These are phyloP conservation scores for Scheffersomyces ergatensis DNA, from an alignment of 805 yeast species.

Conservation along the genomic window DNA sequence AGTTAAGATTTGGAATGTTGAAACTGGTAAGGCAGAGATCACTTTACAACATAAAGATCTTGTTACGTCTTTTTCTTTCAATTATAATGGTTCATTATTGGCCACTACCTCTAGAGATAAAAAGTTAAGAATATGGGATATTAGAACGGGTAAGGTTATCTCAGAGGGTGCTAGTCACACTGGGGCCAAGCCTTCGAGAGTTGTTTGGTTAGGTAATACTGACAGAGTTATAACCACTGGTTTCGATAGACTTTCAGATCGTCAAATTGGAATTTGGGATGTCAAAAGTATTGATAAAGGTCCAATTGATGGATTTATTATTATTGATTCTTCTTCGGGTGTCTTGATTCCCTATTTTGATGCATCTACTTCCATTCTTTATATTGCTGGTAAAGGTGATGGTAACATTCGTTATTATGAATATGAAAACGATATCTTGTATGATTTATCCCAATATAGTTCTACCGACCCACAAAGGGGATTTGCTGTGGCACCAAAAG, in stretches of 20 bases:
- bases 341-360: conserved; percentile 90
- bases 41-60: conserved; percentile 85
- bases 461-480: conserved; percentile 96
- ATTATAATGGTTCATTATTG: conserved; percentile 80
- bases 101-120: conserved; percentile 93
- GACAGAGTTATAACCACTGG: conserved; percentile 92
- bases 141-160: conserved; percentile 67
- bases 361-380: conserved; percentile 72
- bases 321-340: conserved; percentile 89
- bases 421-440: conserved; percentile 78
- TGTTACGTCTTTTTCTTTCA: conserved; percentile 91
- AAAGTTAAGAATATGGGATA: conserved; percentile 87
- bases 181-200: conserved; percentile 89
- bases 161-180: conserved; percentile 87
- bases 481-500: conserved; percentile 84
- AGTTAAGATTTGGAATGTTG: conserved; percentile 88
- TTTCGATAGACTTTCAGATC: conserved; percentile 85
- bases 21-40: conserved; percentile 63
- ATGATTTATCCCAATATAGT: conserved; percentile 82
- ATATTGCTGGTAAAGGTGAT: conserved; percentile 96
- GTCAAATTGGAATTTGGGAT: conserved; percentile 96
- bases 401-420: conserved; percentile 96
- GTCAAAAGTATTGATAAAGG: conserved; percentile 70
- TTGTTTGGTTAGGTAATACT: conserved; percentile 85
- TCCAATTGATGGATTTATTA: conserved; percentile 84